phyloP scores from a whole-genome alignment of 164 flowering plant genomes.

The Stephania yunnanensis region DNA sequence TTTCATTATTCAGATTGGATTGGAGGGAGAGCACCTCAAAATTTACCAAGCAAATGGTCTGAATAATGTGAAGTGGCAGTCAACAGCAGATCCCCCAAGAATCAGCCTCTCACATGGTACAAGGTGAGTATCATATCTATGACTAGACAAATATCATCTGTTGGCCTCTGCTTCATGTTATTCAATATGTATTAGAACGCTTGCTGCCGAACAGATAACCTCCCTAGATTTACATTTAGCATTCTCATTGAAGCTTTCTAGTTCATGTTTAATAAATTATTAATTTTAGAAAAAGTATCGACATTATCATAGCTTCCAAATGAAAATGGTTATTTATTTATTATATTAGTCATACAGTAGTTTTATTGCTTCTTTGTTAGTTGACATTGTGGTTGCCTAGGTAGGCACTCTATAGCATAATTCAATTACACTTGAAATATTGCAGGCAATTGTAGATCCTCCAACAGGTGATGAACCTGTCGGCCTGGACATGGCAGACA shows the following conservation, averaged over 20 bases:
- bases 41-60: conserved; percentile 44
- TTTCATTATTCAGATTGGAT: conserved; percentile 51
- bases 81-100: conserved; percentile 54
- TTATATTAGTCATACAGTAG: too few species aligned
- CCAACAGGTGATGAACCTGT: conserved; percentile 90
- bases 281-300: neutral
- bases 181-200: neutral
- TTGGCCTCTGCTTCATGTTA: neutral
- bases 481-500: conserved; percentile 87
- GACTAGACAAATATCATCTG: neutral
- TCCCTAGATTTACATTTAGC: neutral
- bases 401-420: neutral
- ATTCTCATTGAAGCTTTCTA: neutral
- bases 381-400: neutral
- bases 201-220: neutral
- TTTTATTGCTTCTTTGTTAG: neutral
- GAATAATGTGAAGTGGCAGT: conserved; percentile 52
- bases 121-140: conserved; percentile 45
- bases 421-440: neutral
- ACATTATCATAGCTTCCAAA: neutral
- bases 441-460: conserved; percentile 69
- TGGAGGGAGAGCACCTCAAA: conserved; percentile 75
- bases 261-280: neutral
- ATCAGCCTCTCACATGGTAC: conserved; percentile 95
- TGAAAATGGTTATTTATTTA: neutral